A percentile compares a stretch with the other conserved stretches of the same genome.
These are phyloP conservation scores for Fraxinus americana DNA, from an alignment of 257 asterid species.

Conservation along the genomic window DNA sequence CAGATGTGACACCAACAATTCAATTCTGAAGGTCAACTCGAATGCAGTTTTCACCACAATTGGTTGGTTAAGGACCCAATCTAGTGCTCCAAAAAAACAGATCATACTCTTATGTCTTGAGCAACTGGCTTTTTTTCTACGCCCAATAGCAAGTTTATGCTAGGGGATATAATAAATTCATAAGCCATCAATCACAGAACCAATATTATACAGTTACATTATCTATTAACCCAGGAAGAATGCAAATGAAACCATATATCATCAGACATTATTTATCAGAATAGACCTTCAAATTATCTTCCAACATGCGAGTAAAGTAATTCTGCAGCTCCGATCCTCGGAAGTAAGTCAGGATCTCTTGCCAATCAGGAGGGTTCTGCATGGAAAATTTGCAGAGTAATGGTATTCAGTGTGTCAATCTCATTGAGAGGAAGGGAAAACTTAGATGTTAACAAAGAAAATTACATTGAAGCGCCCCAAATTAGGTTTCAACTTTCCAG, in stretches of 20 bases:
- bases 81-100: not conserved
- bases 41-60: not conserved
- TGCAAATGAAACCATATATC: not conserved
- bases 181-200: not conserved
- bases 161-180: not conserved
- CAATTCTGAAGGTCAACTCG: not conserved
- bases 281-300: slow-evolving; percentile 89
- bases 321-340: slow-evolving; percentile 99
- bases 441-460: slow-evolving; percentile 4
- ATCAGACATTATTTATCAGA: slow-evolving; percentile 8
- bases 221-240: not conserved
- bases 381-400: slow-evolving; percentile 23
- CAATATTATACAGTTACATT: not conserved
- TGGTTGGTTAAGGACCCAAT: not conserved
- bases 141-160: not conserved
- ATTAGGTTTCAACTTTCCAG: slow-evolving; percentile 97
- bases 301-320: slow-evolving; percentile 92
- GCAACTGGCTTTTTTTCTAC: not conserved
- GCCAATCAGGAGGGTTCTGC: slow-evolving; percentile 99
- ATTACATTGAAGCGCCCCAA: slow-evolving; percentile 86
- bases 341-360: slow-evolving; percentile 90
- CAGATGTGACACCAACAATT: not conserved
- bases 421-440: slow-evolving; percentile 2
- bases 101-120: not conserved
- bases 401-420: slow-evolving; percentile 25